Percentiles rank a stretch among this genome's conserved stretches.
Conservation (phyloP, 2,329 filamentous ascomycete species). For the Penicillium digitatum region DNA sequence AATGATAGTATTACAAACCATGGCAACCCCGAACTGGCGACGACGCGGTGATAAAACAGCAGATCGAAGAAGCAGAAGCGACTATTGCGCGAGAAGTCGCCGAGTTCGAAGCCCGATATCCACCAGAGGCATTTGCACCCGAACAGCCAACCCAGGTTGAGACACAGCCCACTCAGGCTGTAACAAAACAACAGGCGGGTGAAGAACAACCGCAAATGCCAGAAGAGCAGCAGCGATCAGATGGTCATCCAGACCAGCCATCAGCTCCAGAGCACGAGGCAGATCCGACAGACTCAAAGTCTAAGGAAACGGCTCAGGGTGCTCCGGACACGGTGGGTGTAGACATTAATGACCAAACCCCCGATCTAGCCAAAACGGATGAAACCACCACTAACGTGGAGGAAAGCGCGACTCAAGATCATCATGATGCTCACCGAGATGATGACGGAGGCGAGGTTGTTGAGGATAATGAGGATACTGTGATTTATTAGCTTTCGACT, state of each 20-base stretch:
- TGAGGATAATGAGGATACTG: conserved; percentile 82
- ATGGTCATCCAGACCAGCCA: conserved; percentile 17
- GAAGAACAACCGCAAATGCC: background rate
- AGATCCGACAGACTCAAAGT: conserved; percentile 14
- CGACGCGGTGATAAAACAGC: conserved; percentile 65
- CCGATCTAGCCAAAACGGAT: conserved; percentile 16
- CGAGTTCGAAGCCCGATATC: conserved; percentile 55
- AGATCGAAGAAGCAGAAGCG: conserved; percentile 63
- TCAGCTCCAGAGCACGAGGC: conserved; percentile 18
- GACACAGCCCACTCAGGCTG: conserved; percentile 17
- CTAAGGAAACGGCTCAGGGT: conserved; percentile 31
- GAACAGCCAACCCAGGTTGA: conserved; percentile 13
- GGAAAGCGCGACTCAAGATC: conserved; percentile 37
- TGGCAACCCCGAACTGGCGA: conserved; percentile 70
- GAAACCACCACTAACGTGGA: conserved; percentile 29
- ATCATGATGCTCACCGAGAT: conserved; percentile 47
- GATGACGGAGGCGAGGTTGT: conserved; percentile 74
- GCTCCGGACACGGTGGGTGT: conserved; percentile 32
- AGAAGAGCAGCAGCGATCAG: conserved; percentile 17
- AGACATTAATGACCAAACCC: conserved; percentile 22
- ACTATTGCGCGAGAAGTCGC: conserved; percentile 62
- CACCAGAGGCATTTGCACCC: conserved; percentile 28
- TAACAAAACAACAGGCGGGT: background rate
- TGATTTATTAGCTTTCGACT: conserved; percentile 66
- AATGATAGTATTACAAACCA: conserved; percentile 72